A percentile compares a stretch with the other conserved stretches of the same genome.
phyloP scores from a whole-genome alignment of 2,329 filamentous ascomycete genomes.

The Trichoderma cornu-damae region DNA sequence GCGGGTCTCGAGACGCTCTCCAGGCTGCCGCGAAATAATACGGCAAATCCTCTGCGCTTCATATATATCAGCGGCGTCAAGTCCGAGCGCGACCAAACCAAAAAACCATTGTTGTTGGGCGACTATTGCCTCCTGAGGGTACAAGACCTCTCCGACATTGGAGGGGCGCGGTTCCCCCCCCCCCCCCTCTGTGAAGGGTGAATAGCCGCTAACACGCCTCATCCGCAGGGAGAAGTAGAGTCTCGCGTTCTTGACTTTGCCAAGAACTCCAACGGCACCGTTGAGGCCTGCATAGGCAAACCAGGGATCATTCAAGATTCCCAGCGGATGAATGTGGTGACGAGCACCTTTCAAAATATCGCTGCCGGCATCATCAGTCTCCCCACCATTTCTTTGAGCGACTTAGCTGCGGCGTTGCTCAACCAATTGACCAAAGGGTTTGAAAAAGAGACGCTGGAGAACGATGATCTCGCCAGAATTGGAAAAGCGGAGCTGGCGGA shows the following conservation, averaged over 20 bases:
- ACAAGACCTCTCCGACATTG: not conserved
- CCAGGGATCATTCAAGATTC: conserved; percentile 7
- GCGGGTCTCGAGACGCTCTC: conserved; percentile 34
- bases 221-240: conserved; percentile 15
- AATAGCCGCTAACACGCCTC: not conserved
- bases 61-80: conserved; percentile 45
- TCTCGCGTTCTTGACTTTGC: conserved; percentile 7
- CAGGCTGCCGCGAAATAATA: conserved; percentile 23
- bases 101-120: conserved; percentile 34
- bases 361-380: not conserved
- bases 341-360: not conserved
- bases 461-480: conserved; percentile 14
- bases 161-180: too few relatives aligned
- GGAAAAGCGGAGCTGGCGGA: not conserved
- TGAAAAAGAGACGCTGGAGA: conserved; percentile 15
- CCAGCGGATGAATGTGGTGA: not conserved
- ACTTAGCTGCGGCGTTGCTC: conserved; percentile 9
- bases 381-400: not conserved
- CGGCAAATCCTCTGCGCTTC: conserved; percentile 39
- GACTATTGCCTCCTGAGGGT: conserved; percentile 12
- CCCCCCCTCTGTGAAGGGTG: too few relatives aligned
- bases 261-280: not conserved
- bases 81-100: conserved; percentile 41
- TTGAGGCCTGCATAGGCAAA: conserved; percentile 5
- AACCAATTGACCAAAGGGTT: conserved; percentile 1